Percentiles rank a stretch among this genome's conserved stretches.
Evolutionary conservation across 163 green algal genomes (phyloP).

Genomic region (Chlorella variabilis): DNA sequence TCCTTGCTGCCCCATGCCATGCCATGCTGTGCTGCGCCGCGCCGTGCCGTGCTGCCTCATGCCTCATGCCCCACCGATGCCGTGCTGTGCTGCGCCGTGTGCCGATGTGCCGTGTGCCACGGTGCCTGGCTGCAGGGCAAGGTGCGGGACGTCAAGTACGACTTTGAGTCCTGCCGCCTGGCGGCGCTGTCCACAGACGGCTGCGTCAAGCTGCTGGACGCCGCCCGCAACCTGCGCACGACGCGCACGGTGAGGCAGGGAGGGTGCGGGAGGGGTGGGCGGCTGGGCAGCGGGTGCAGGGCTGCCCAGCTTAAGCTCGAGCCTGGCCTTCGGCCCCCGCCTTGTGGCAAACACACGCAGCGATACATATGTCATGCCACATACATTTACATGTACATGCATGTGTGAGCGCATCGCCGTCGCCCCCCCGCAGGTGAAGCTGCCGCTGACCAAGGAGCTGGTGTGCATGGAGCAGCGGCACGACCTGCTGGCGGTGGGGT

Average conservation of each 20-base stretch:
- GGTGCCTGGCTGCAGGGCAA: constrained; percentile 45
- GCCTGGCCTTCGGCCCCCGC: not conserved
- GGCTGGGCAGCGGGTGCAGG: not conserved
- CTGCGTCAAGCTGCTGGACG: constrained; percentile 61
- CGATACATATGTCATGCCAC: not conserved
- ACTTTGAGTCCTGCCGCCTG: constrained; percentile 27
- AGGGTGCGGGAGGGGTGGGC: not conserved
- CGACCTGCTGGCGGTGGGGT: constrained; percentile 57
- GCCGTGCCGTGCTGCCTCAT: not conserved
- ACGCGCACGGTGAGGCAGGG: constrained; percentile 3
- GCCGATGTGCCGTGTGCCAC: no score
- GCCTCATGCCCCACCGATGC: no score
- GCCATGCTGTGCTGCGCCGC: no score
- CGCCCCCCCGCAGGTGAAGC: constrained; percentile 39
- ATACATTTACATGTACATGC: constrained; percentile 15
- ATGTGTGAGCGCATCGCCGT: constrained; percentile 15
- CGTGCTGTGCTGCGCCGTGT: no score
- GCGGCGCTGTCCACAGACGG: constrained; percentile 55
- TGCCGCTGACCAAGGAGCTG: constrained; percentile 52
- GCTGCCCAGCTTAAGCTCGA: no score
- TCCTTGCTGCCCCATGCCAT: no score
- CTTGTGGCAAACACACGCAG: no score
- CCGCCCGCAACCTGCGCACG: constrained; percentile 11
- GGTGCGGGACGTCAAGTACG: constrained; percentile 66
- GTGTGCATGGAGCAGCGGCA: constrained; percentile 59